Evolutionary conservation across 1,139 yeast genomes (phyloP).

Genomic region (Petasospora fabianii): DNA sequence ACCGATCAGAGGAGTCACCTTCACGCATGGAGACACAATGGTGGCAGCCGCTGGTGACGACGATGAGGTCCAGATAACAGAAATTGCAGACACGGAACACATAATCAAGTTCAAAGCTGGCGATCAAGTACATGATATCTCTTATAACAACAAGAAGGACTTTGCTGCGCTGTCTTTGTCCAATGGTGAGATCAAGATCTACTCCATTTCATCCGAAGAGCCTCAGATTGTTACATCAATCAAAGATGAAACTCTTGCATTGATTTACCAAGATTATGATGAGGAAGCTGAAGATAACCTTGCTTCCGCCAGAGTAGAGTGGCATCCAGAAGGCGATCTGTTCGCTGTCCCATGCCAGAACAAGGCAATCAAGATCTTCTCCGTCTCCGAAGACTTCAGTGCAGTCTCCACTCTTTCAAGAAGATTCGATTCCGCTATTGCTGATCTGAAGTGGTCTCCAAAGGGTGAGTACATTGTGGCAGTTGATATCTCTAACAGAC

Average conservation of each 20-base stretch:
- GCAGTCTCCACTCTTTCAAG: conserved; percentile 24
- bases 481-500: conserved; percentile 41
- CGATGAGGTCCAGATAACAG: conserved; percentile 53
- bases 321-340: conserved; percentile 62
- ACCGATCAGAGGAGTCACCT: conserved; percentile 61
- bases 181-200: conserved; percentile 65
- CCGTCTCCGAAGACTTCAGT: conserved; percentile 25
- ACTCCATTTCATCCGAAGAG: conserved; percentile 47
- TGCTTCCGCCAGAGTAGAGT: conserved; percentile 42
- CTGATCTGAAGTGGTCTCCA: conserved; percentile 58
- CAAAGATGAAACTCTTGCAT: conserved; percentile 35
- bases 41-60: conserved; percentile 78
- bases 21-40: conserved; percentile 69
- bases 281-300: conserved; percentile 33
- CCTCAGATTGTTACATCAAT: conserved; percentile 42
- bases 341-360: conserved; percentile 54
- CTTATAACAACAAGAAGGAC: conserved; percentile 62
- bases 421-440: conserved; percentile 38
- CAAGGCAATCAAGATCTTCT: conserved; percentile 34
- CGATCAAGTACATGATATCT: conserved; percentile 56
- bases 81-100: conserved; percentile 38
- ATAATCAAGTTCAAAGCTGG: conserved; percentile 38
- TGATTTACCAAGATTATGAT: conserved; percentile 34
- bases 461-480: conserved; percentile 57
- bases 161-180: conserved; percentile 59